A percentile compares a stretch with the other conserved stretches of the same genome.
Evolutionary conservation across 768 basidiomycete species (phyloP).

Genomic region (Hydnomerulius pinastri): DNA sequence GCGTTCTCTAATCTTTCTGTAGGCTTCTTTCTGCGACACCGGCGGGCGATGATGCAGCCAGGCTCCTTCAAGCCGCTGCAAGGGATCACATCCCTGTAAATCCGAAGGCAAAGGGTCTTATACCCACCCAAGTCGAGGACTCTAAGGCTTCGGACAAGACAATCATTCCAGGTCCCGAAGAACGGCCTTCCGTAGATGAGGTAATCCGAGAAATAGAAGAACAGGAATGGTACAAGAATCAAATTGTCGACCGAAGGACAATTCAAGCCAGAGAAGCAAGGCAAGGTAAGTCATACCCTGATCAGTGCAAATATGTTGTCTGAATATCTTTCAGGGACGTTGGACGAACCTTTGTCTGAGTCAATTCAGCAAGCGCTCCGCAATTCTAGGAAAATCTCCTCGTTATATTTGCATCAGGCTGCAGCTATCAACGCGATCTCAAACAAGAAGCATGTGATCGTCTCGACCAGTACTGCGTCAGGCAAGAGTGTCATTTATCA

Average conservation of each 20-base stretch:
- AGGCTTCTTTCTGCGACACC: constrained; percentile 63
- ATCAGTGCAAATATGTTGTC: not conserved
- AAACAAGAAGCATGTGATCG: constrained; percentile 69
- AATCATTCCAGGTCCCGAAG: constrained; percentile 41
- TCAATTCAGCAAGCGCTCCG: constrained; percentile 56
- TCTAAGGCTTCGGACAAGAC: constrained; percentile 8
- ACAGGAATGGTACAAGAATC: constrained; percentile 67
- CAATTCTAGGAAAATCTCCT: constrained; percentile 58
- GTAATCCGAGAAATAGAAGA: constrained; percentile 59
- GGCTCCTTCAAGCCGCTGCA: constrained; percentile 65
- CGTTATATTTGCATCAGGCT: constrained; percentile 72
- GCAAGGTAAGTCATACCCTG: constrained; percentile 41
- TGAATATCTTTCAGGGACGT: constrained; percentile 35
- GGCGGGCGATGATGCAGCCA: constrained; percentile 58
- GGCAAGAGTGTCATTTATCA: constrained; percentile 90
- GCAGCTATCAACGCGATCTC: constrained; percentile 67
- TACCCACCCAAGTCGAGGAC: not conserved
- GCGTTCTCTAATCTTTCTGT: not conserved
- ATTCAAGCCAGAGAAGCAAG: constrained; percentile 53
- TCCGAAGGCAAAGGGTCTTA: constrained; percentile 33
- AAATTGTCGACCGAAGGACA: constrained; percentile 61
- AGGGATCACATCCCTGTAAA: constrained; percentile 72
- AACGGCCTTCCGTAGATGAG: constrained; percentile 57
- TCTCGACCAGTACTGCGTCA: constrained; percentile 88
- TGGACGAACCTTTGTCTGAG: constrained; percentile 60